These are phyloP conservation scores for Parmelia sp. DNA, from an alignment of 495 filamentous ascomycete genomes.

Conservation along the genomic window DNA sequence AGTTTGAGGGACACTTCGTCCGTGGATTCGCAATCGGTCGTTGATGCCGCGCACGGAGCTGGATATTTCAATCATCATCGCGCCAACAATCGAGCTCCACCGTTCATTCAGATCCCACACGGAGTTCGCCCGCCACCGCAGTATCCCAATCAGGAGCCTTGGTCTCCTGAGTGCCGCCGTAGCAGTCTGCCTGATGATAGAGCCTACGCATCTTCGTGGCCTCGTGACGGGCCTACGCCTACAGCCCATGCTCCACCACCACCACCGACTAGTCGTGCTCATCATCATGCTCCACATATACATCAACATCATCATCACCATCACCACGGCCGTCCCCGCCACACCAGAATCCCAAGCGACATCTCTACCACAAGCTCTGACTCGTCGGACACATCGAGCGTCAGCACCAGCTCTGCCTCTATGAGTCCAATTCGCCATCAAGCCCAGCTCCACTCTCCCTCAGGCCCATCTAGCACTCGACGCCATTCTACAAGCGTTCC, in stretches of 20 bases:
- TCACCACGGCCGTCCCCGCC: conserved; percentile 9
- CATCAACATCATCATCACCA: conserved; percentile 19
- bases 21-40: conserved; percentile 18
- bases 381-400: conserved; percentile 20
- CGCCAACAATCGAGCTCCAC: not conserved
- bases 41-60: conserved; percentile 16
- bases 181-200: conserved; percentile 15
- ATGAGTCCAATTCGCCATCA: conserved; percentile 21
- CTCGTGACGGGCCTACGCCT: conserved; percentile 3
- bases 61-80: conserved; percentile 16
- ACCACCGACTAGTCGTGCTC: conserved; percentile 10
- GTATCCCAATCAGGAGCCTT: conserved; percentile 8
- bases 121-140: conserved; percentile 8
- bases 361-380: conserved; percentile 21
- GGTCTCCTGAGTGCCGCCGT: conserved; percentile 16
- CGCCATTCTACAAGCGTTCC: conserved; percentile 11
- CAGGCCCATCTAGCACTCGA: not conserved
- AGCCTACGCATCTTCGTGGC: conserved; percentile 9
- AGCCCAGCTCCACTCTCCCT: conserved; percentile 10
- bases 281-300: conserved; percentile 8
- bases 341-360: conserved; percentile 17
- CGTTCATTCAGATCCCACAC: not conserved
- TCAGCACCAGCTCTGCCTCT: conserved; percentile 19
- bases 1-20: conserved; percentile 21
- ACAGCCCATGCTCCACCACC: not conserved